Percentiles rank a stretch among this genome's conserved stretches.
Evolutionary conservation across 2,329 filamentous ascomycete genomes (phyloP).

Genomic region (Aspergillus sclerotialis): DNA sequence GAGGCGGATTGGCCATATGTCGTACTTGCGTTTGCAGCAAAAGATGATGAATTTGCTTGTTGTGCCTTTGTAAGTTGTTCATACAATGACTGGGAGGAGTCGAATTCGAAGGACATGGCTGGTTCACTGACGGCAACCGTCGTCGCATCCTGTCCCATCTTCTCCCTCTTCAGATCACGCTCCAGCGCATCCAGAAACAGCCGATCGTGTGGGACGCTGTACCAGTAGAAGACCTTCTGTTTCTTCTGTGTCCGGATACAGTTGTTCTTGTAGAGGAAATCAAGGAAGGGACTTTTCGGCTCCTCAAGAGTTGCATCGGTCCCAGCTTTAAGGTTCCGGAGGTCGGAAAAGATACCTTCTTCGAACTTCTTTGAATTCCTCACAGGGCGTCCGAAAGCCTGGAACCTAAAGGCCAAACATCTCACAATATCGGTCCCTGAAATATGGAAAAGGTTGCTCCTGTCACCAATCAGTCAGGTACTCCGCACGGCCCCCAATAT

Average conservation of each 20-base stretch:
- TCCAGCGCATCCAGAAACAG: conserved; percentile 96
- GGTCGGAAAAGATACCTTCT: conserved; percentile 97
- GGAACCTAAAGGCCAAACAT: conserved; percentile 96
- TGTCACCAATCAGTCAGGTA: conserved; percentile 26
- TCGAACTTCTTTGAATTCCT: conserved; percentile 99
- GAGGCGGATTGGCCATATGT: conserved; percentile 67
- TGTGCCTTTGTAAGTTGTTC: conserved; percentile 99
- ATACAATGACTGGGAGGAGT: conserved; percentile 97
- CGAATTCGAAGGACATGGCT: conserved; percentile 95
- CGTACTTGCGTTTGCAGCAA: conserved; percentile 69
- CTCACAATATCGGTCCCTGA: conserved; percentile 97
- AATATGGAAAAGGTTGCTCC: conserved; percentile 99
- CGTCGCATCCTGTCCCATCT: conserved; percentile 98
- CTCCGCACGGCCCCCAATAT: conserved; percentile 4
- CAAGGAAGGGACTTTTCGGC: conserved; percentile 95
- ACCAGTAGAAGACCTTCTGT: conserved; percentile 99
- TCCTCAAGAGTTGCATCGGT: conserved; percentile 97
- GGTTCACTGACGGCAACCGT: conserved; percentile 96
- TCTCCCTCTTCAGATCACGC: conserved; percentile 95
- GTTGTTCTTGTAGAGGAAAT: conserved; percentile 99
- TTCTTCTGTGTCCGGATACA: conserved; percentile 99
- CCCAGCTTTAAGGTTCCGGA: conserved; percentile 95
- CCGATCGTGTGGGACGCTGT: conserved; percentile 95
- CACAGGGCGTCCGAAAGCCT: conserved; percentile 94
- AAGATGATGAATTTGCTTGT: conserved; percentile 96